A percentile compares a stretch with the other conserved stretches of the same genome.
phyloP scores from a whole-genome alignment of 371 early-diverging fungal genomes.

The Mucor ambiguus region DNA sequence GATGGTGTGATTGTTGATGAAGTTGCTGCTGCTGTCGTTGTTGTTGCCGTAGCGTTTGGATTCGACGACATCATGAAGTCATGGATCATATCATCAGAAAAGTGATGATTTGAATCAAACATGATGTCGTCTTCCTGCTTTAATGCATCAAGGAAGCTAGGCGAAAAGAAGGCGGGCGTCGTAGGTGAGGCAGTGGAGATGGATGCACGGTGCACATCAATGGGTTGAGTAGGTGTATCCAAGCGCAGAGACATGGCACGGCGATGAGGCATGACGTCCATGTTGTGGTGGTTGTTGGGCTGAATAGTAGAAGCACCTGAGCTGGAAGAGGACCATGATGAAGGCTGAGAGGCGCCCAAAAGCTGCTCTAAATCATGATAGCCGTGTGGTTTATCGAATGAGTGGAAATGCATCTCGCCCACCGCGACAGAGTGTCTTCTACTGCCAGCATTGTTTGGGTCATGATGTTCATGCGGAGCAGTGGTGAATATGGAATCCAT shows the following conservation, averaged over 20 bases:
- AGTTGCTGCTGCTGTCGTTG: conserved; percentile 18
- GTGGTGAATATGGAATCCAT: background rate
- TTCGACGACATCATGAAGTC: conserved; percentile 18
- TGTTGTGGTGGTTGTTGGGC: background rate
- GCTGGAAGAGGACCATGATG: conserved; percentile 29
- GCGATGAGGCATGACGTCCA: conserved; percentile 19
- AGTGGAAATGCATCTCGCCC: conserved; percentile 27
- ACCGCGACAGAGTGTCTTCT: conserved; percentile 32
- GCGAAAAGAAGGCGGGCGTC: conserved; percentile 67
- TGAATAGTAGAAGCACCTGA: conserved; percentile 10
- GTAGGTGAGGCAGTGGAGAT: conserved; percentile 38
- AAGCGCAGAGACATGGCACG: conserved; percentile 41
- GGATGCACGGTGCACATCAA: conserved; percentile 17
- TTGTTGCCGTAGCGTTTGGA: background rate
- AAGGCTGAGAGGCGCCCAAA: conserved; percentile 25
- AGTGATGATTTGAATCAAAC: conserved; percentile 13
- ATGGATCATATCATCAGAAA: conserved; percentile 14
- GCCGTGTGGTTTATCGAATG: conserved; percentile 21
- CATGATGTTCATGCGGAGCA: background rate
- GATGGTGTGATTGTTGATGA: conserved; percentile 30
- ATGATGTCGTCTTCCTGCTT: conserved; percentile 50
- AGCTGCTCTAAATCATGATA: conserved; percentile 28
- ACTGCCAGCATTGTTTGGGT: background rate
- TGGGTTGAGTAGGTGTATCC: conserved; percentile 25
- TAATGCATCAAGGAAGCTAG: conserved; percentile 63